Evolutionary conservation across 495 filamentous ascomycete genomes (phyloP).

Genomic region (Aspergillus hancockii): DNA sequence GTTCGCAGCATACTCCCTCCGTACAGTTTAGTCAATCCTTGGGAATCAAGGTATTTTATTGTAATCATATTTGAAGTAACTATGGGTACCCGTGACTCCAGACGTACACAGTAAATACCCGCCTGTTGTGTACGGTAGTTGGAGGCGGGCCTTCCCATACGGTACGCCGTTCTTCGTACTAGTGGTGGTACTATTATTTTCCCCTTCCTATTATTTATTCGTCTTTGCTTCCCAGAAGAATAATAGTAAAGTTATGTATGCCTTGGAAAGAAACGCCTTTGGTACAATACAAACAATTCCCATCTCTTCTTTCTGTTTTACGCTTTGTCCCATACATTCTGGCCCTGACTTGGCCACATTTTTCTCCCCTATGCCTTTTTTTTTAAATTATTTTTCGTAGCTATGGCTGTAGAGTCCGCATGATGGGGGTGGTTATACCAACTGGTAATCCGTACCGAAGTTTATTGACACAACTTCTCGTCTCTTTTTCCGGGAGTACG

Average conservation of each 20-base stretch:
- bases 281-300: neutral
- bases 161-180: slow-evolving; percentile 14
- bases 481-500: neutral
- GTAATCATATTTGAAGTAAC: neutral
- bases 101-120: slow-evolving; percentile 9
- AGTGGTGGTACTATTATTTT: slow-evolving; percentile 24
- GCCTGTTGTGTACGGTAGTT: neutral
- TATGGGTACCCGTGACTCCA: neutral
- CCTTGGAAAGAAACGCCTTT: neutral
- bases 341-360: slow-evolving; percentile 1
- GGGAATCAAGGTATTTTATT: slow-evolving; percentile 5
- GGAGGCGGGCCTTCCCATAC: slow-evolving; percentile 4
- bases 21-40: neutral
- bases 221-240: slow-evolving; percentile 10
- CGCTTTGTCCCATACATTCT: slow-evolving; percentile 1
- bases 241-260: neutral
- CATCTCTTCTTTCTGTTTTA: neutral
- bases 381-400: neutral
- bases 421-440: neutral
- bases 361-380: neutral
- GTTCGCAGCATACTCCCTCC: neutral
- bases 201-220: slow-evolving; percentile 28
- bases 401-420: slow-evolving; percentile 6
- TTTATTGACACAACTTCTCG: neutral
- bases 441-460: neutral